These are phyloP conservation scores for Chimonanthus salicifolius DNA, from an alignment of 164 flowering plant genomes.

Conservation along the genomic window DNA sequence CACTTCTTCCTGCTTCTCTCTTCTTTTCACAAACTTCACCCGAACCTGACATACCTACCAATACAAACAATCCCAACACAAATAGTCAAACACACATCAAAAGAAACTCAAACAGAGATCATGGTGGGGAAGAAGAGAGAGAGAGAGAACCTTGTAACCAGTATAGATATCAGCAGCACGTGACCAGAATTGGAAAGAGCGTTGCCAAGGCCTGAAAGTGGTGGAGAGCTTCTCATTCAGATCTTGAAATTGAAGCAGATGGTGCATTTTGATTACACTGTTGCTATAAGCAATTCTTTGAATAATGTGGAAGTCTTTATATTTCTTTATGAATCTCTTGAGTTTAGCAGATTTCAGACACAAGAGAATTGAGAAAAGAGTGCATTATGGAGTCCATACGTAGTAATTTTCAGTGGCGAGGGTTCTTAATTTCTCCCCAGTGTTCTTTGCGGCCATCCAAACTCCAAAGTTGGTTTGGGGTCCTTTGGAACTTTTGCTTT, in stretches of 20 bases:
- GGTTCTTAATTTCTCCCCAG: too few relatives aligned
- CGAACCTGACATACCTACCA: constrained; percentile 65
- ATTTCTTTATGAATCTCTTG: too few relatives aligned
- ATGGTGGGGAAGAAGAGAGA: background rate
- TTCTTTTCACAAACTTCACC: constrained; percentile 72
- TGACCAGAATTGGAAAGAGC: constrained; percentile 89
- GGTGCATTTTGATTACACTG: background rate
- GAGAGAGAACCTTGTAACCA: constrained; percentile 75
- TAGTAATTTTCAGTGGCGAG: too few relatives aligned
- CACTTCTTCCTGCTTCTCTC: constrained; percentile 69
- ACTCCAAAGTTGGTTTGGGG: too few relatives aligned
- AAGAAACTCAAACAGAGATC: background rate
- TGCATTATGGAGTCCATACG: too few relatives aligned
- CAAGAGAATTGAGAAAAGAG: too few relatives aligned
- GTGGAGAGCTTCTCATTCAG: constrained; percentile 46
- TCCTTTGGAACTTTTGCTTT: too few relatives aligned
- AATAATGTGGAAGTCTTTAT: too few relatives aligned
- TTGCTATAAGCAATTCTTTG: too few relatives aligned
- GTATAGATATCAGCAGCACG: constrained; percentile 80
- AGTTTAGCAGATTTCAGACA: too few relatives aligned
- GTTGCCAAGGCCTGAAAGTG: constrained; percentile 64
- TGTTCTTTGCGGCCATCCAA: too few relatives aligned
- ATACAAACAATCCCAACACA: constrained; percentile 7
- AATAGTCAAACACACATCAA: background rate
- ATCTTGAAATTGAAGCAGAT: constrained; percentile 42